Evolutionary conservation across 129 eudicot species (phyloP), one percentile per base, ranked within the genome.

Genomic region (Artemisia annua): DNA sequence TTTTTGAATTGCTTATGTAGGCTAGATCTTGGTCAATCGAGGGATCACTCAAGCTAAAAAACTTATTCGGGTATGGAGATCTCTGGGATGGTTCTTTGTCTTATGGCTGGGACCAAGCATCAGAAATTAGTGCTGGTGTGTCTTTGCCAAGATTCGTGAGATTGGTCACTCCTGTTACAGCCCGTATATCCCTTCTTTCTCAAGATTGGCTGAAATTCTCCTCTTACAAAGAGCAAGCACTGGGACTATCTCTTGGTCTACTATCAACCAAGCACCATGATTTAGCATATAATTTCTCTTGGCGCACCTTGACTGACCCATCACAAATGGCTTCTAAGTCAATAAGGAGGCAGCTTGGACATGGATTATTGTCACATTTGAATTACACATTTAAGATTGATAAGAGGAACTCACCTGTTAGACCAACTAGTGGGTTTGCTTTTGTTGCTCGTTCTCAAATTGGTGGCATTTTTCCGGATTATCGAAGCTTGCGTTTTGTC

Each of bases 331-430:
- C 98, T 70, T 88, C 91, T 4, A 61, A 62, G 71, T 61, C 92
- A 60, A 83, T 94, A 69, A 87, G 97, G 82, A 86, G 97, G 81
- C 96, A 94, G 74, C 97, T 94, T 74, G 98, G 97, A 24, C 98
- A 90, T 80, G 76, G 83, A 69, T 76, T 90, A 68, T 70, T 84
- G 64, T 94, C 98, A 15, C 86, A 90, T 63, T 22, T 94, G 73
- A 94, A 88, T 76, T 94, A 94, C 77, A 86, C 89, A 3, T 87
- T 76, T 63, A 94, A 84, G 81, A 28, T 90, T 78, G 98, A 94
- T 79, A 77, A 63, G 65, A 86, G 98, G 77, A 83, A 94, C 81
- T 94, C 98, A 48, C 63, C 96, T 66, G 20, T 89, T 58, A 81
- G 98, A 82, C 97, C 97, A 9, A 94, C 98, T 54, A 77, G 76